phyloP scores from a whole-genome alignment of 2,329 filamentous ascomycete species.

The Diaporthe destruens region DNA sequence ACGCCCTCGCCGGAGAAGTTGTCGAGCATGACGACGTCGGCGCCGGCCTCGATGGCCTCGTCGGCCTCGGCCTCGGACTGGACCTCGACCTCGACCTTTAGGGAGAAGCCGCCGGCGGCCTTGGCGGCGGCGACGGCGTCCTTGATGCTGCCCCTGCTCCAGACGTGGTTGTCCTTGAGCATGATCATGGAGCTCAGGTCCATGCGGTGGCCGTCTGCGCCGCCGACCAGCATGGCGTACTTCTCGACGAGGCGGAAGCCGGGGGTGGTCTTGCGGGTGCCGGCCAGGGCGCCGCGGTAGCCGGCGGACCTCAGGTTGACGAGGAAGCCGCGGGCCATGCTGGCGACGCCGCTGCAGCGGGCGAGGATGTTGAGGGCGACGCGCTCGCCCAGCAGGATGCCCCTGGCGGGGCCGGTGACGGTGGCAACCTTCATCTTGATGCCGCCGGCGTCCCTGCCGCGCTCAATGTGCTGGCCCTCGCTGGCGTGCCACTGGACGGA shows the following conservation, averaged over 20 bases:
- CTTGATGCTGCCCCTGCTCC: constrained; percentile 88
- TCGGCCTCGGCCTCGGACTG: constrained; percentile 89
- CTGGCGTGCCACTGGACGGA: constrained; percentile 87
- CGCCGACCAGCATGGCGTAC: constrained; percentile 96
- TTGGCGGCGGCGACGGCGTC: constrained; percentile 88
- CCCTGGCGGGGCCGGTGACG: constrained; percentile 84
- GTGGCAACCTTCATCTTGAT: constrained; percentile 77
- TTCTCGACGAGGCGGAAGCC: constrained; percentile 97
- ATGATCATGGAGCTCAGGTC: constrained; percentile 96
- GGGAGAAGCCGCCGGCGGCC: constrained; percentile 85
- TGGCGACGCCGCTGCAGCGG: constrained; percentile 91
- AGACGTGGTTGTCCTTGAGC: constrained; percentile 99
- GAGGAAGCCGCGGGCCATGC: constrained; percentile 70
- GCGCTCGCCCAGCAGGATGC: constrained; percentile 88
- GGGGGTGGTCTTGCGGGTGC: constrained; percentile 96
- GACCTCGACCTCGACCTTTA: constrained; percentile 97
- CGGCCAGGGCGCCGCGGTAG: constrained; percentile 87
- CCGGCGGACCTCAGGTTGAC: constrained; percentile 72
- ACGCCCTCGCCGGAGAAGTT: constrained; percentile 90
- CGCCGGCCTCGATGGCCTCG: constrained; percentile 89
- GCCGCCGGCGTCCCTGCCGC: constrained; percentile 43
- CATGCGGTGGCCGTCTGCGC: constrained; percentile 91
- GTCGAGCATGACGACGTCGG: constrained; percentile 97
- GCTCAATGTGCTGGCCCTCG: constrained; percentile 79
- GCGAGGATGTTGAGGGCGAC: constrained; percentile 93